Evolutionary conservation across 2,329 filamentous ascomycete genomes (phyloP).

Genomic region (Berkeleyomyces rouxiae): DNA sequence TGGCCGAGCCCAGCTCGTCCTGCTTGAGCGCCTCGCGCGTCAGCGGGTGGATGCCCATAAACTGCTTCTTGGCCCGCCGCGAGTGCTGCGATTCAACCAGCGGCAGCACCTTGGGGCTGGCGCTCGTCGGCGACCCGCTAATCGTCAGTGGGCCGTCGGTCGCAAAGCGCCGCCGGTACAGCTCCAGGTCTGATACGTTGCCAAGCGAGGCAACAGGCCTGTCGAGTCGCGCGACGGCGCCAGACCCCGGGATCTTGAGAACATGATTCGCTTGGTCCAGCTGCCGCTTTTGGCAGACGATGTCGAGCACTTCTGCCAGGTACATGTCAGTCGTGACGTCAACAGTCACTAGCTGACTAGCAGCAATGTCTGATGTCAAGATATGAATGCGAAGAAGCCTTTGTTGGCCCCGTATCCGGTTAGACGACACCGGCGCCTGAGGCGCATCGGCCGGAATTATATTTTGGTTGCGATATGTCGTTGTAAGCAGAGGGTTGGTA

Average conservation of each 20-base stretch:
- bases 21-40: constrained; percentile 45
- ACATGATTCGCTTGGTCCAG: constrained; percentile 67
- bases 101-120: constrained; percentile 48
- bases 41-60: constrained; percentile 47
- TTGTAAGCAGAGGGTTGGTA: constrained; percentile 41
- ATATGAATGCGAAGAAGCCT: constrained; percentile 59
- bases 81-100: constrained; percentile 26
- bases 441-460: constrained; percentile 41
- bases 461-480: constrained; percentile 34
- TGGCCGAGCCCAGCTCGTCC: constrained; percentile 39
- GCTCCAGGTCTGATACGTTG: constrained; percentile 56
- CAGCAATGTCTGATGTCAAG: constrained; percentile 48
- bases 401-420: constrained; percentile 42
- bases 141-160: constrained; percentile 56
- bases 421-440: constrained; percentile 26
- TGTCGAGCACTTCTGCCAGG: constrained; percentile 64
- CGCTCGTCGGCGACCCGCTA: constrained; percentile 49
- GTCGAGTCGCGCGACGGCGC: constrained; percentile 59
- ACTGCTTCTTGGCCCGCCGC: constrained; percentile 21
- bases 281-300: constrained; percentile 59
- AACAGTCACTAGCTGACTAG: constrained; percentile 56
- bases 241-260: constrained; percentile 58
- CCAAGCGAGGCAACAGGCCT: constrained; percentile 66
- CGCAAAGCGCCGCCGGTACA: constrained; percentile 58
- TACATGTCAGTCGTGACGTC: constrained; percentile 72